Percentiles rank a stretch among this genome's conserved stretches.
Conservation (phyloP, 2,329 filamentous ascomycete genomes). For the Mycosphaerella arachidis region DNA sequence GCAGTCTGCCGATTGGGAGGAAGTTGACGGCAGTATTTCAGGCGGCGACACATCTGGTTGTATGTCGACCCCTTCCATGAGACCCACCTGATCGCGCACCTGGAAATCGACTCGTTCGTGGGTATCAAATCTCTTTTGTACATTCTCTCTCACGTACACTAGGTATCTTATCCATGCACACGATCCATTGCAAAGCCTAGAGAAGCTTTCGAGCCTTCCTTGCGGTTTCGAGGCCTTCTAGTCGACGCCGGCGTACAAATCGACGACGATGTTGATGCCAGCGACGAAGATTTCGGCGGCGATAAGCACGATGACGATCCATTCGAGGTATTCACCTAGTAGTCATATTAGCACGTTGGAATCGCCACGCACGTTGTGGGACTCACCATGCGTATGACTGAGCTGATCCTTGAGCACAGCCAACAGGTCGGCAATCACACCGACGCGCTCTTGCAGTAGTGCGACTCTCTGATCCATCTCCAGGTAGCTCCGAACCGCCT, state of each 20-base stretch:
- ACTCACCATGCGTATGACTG: constrained; percentile 87
- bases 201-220: neutral
- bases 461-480: constrained; percentile 97
- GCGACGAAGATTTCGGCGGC: constrained; percentile 85
- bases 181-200: neutral
- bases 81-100: neutral
- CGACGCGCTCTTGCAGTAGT: constrained; percentile 80
- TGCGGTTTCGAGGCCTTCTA: neutral
- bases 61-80: neutral
- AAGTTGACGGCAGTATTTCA: no score
- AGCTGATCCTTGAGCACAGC: constrained; percentile 93
- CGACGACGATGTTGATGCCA: constrained; percentile 89
- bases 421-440: constrained; percentile 88
- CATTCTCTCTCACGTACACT: neutral
- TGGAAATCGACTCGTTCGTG: neutral
- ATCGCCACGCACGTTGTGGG: neutral
- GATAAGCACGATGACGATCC: constrained; percentile 83
- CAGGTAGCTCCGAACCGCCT: constrained; percentile 88
- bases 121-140: neutral
- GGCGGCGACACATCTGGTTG: no score
- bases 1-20: no score
- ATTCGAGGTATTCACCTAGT: constrained; percentile 46
- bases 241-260: constrained; percentile 64
- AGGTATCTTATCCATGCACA: neutral
- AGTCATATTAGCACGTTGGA: neutral